Base-by-base conservation (phyloP, 2,329 filamentous ascomycete species). In the Fusarium tuaranense region DNA sequence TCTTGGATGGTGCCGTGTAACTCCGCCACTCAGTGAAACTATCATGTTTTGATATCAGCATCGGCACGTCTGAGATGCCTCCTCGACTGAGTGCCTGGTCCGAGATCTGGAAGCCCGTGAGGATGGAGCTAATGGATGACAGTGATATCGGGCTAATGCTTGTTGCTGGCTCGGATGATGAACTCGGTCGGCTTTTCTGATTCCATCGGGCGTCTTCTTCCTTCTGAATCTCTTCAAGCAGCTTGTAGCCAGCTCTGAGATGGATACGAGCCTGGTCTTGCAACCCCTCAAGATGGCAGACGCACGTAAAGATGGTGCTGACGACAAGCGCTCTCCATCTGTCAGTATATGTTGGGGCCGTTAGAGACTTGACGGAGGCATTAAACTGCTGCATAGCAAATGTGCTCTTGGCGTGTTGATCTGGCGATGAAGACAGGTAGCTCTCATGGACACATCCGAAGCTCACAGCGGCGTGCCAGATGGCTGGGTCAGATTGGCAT, bases 391-490 rank as follows among this genome's bases (percentile, higher is more conserved):
- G 36, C 14, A 59, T 14, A 22, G 32, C 60, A 58, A 32, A 68
- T 7, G 14, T 20, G 39, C 55, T 34, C 27, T 51, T 53, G 34
- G 60, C 30, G 14, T 39, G 25, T 8, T 30, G 27, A 6, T 46
- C 39, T 3, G 36, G 9, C 5, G 53, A 27, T 8, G 34, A 5
- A 13, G 41, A 64, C 12, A 48, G 18, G 7, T 34, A 63, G 20
- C 38, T 51, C 38, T 67, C 59, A 25, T 67, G 64, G 14, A 32
- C 32, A 13, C 59, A 58, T 12, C 65, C 65, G 2, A 68, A 38
- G 18, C 46, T 30, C 5, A 63, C 65, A 9, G 63, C 65, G 1
- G 59, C 65, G 27, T 68, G 65, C 60, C 65, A 68, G 22, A 68
- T 20, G n/a, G 65, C 59, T 6, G 65, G 59, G 38, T 68, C 65